These are phyloP conservation scores for Pseudohyphozyma bogoriensis DNA, from an alignment of 768 basidiomycete species.

Conservation along the genomic window DNA sequence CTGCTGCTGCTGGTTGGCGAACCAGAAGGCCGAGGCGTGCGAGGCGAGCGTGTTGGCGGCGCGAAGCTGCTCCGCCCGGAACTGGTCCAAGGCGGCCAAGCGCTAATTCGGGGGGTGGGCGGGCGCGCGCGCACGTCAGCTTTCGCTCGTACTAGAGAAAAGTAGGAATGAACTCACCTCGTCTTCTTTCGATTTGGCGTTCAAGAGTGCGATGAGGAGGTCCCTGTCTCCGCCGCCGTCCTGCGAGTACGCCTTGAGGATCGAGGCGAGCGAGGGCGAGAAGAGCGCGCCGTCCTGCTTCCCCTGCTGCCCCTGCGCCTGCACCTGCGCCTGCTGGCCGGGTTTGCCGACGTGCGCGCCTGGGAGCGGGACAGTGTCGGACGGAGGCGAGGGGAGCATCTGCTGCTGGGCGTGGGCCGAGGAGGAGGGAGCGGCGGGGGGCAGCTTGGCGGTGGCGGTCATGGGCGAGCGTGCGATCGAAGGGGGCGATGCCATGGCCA, in stretches of 20 bases:
- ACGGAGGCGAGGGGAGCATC: too few relatives aligned
- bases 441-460: too few relatives aligned
- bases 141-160: not conserved
- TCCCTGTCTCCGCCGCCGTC: slow-evolving; percentile 15
- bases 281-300: not conserved
- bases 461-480: too few relatives aligned
- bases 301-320: too few relatives aligned
- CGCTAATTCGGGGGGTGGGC: not conserved
- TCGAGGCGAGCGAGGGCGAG: slow-evolving; percentile 10
- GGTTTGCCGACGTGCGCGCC: too few relatives aligned
- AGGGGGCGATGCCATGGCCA: too few relatives aligned
- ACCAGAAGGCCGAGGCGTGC: slow-evolving; percentile 8
- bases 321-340: too few relatives aligned
- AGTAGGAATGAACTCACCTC: slow-evolving; percentile 4
- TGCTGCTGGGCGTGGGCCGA: too few relatives aligned
- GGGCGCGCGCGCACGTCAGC: not conserved
- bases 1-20: slow-evolving; percentile 4
- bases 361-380: too few relatives aligned
- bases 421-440: too few relatives aligned
- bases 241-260: slow-evolving; percentile 5
- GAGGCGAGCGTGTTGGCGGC: slow-evolving; percentile 12
- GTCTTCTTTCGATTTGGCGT: slow-evolving; percentile 21
- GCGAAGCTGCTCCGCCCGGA: slow-evolving; percentile 25
- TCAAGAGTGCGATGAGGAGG: slow-evolving; percentile 14
- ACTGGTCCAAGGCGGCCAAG: slow-evolving; percentile 21